Conservation (phyloP, 495 filamentous ascomycete species). For the Beverwykella pulmonaria region DNA sequence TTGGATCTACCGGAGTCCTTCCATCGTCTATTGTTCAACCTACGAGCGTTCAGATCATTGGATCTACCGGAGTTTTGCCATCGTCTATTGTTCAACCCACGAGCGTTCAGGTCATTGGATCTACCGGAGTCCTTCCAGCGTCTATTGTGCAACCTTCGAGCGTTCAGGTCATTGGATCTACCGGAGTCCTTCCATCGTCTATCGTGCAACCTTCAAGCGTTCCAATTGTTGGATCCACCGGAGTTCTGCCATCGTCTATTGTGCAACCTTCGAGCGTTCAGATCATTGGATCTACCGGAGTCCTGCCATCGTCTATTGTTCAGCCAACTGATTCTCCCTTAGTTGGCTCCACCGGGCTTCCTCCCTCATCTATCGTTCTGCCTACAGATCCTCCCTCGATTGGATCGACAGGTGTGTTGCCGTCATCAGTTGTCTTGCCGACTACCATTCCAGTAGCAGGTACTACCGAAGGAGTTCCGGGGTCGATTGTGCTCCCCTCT, state of each 20-base stretch:
- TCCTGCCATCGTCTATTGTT: conserved; percentile 17
- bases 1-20: conserved; percentile 1
- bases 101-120: neutral
- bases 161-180: neutral
- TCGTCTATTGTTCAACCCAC: conserved; percentile 7
- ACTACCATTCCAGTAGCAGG: neutral
- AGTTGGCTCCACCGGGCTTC: neutral
- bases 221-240: neutral
- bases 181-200: conserved; percentile 11
- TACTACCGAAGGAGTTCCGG: neutral
- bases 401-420: conserved; percentile 21
- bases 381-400: neutral
- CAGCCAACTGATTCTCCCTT: neutral
- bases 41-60: neutral
- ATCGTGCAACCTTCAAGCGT: conserved; percentile 13
- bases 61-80: conserved; percentile 7
- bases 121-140: conserved; percentile 8
- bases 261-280: conserved; percentile 2
- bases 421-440: neutral
- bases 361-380: conserved; percentile 22
- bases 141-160: conserved; percentile 21
- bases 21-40: conserved; percentile 14
- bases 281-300: neutral
- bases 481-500: conserved; percentile 2
- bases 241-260: conserved; percentile 21